These are phyloP conservation scores for Trichoderma sp. DNA, from an alignment of 2,329 filamentous ascomycete species.

Conservation along the genomic window DNA sequence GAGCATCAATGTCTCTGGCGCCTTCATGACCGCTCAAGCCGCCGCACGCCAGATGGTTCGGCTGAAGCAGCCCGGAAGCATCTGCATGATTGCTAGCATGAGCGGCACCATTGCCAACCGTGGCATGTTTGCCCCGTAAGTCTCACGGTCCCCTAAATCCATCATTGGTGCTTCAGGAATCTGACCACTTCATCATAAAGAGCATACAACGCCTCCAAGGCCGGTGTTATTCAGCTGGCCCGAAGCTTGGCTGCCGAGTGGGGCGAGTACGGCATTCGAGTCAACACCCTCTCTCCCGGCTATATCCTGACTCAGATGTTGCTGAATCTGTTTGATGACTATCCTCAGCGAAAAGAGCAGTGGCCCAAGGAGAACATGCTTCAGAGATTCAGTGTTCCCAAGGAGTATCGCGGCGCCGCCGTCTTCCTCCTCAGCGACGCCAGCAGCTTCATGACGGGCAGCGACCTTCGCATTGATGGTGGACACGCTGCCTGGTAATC, in stretches of 20 bases:
- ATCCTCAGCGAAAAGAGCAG: slow-evolving; percentile 61
- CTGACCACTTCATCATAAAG: slow-evolving; percentile 31
- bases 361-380: slow-evolving; percentile 90
- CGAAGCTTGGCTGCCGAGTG: slow-evolving; percentile 71
- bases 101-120: slow-evolving; percentile 64
- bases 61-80: slow-evolving; percentile 55
- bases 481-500: slow-evolving; percentile 61
- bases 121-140: slow-evolving; percentile 57
- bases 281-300: slow-evolving; percentile 78
- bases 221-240: slow-evolving; percentile 67
- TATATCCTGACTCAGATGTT: slow-evolving; percentile 85
- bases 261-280: slow-evolving; percentile 68
- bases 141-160: slow-evolving; percentile 19
- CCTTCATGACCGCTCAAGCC: slow-evolving; percentile 81
- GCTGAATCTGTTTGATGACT: slow-evolving; percentile 70
- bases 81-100: slow-evolving; percentile 69
- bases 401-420: slow-evolving; percentile 69
- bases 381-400: slow-evolving; percentile 60
- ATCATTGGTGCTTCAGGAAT: not conserved
- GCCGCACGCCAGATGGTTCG: slow-evolving; percentile 74
- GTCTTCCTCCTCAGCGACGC: slow-evolving; percentile 72
- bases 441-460: slow-evolving; percentile 71
- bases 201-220: slow-evolving; percentile 75
- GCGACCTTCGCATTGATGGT: slow-evolving; percentile 67
- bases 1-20: slow-evolving; percentile 81